Evolutionary conservation across 305 asterid genomes (phyloP).

Genomic region (Euphrasia arctica): DNA sequence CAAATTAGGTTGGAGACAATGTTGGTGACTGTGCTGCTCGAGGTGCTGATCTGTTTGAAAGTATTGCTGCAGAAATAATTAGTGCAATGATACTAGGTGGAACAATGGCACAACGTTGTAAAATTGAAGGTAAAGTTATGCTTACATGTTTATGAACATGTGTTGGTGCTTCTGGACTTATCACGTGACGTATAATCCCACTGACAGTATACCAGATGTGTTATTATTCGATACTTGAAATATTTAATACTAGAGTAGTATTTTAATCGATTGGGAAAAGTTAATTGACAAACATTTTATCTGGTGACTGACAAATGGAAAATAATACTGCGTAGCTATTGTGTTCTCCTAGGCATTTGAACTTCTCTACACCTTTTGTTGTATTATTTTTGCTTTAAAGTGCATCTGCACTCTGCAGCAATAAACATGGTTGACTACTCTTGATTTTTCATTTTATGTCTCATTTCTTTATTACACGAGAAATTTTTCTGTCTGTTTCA

Average conservation of each 20-base stretch:
- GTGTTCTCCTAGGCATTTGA: neutral
- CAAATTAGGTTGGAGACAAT: conserved; percentile 86
- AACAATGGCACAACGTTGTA: conserved; percentile 94
- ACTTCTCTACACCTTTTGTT: conserved; percentile 12
- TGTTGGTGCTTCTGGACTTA: conserved; percentile 13
- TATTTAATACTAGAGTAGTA: conserved; percentile 4
- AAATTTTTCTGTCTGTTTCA: neutral
- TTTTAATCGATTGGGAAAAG: conserved; percentile 9
- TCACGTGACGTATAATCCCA: neutral
- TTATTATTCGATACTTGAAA: conserved; percentile 9
- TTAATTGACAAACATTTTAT: conserved; percentile 12
- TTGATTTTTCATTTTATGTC: neutral
- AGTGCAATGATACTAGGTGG: conserved; percentile 99
- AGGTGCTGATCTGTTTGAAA: conserved; percentile 99
- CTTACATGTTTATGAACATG: conserved; percentile 22
- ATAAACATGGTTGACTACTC: conserved; percentile 1
- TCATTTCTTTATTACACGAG: neutral
- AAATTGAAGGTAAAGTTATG: conserved; percentile 69
- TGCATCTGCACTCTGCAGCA: no score
- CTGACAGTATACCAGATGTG: conserved; percentile 10
- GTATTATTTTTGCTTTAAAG: conserved; percentile 6
- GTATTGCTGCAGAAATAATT: conserved; percentile 99
- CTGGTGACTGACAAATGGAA: conserved; percentile 17
- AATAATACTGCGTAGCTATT: conserved; percentile 1
- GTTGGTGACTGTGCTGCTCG: conserved; percentile 99